Conservation (phyloP, 2,329 filamentous ascomycete species). For the Hypoxylon sp. region DNA sequence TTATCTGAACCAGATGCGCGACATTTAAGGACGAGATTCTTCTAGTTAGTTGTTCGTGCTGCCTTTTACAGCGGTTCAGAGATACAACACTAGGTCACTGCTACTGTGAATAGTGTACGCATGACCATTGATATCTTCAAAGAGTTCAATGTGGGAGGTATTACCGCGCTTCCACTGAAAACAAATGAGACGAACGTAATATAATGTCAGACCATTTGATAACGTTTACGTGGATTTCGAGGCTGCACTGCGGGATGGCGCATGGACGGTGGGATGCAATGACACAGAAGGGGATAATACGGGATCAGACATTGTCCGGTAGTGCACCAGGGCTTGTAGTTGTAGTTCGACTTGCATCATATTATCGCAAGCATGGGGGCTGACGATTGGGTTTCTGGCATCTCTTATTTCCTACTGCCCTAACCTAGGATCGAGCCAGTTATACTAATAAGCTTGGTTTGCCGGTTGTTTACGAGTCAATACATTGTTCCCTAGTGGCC, state of each 20-base stretch:
- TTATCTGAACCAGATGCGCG: slow-evolving; percentile 12
- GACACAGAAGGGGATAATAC: slow-evolving; percentile 14
- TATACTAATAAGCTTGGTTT: too few relatives aligned
- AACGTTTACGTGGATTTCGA: slow-evolving; percentile 25
- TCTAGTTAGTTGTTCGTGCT: too few relatives aligned
- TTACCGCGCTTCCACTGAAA: background rate
- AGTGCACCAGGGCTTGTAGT: slow-evolving; percentile 1
- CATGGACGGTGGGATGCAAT: too few relatives aligned
- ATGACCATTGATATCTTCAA: too few relatives aligned
- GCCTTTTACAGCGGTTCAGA: too few relatives aligned
- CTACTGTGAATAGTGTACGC: too few relatives aligned
- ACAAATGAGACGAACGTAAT: slow-evolving; percentile 5
- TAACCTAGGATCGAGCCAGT: slow-evolving; percentile 1
- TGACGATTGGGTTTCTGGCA: slow-evolving; percentile 10
- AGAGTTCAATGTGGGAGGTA: background rate
- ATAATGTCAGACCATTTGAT: slow-evolving; percentile 22
- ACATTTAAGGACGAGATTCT: slow-evolving; percentile 5
- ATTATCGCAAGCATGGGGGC: slow-evolving; percentile 3
- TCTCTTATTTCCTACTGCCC: slow-evolving; percentile 5
- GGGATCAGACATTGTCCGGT: slow-evolving; percentile 12
- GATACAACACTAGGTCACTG: too few relatives aligned
- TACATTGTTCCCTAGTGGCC: too few relatives aligned
- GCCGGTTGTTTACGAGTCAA: too few relatives aligned
- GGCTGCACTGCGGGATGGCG: slow-evolving; percentile 18
- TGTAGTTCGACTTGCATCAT: slow-evolving; percentile 15